phyloP scores from a whole-genome alignment of 2,329 filamentous ascomycete species.

The Fusarium temperatum region DNA sequence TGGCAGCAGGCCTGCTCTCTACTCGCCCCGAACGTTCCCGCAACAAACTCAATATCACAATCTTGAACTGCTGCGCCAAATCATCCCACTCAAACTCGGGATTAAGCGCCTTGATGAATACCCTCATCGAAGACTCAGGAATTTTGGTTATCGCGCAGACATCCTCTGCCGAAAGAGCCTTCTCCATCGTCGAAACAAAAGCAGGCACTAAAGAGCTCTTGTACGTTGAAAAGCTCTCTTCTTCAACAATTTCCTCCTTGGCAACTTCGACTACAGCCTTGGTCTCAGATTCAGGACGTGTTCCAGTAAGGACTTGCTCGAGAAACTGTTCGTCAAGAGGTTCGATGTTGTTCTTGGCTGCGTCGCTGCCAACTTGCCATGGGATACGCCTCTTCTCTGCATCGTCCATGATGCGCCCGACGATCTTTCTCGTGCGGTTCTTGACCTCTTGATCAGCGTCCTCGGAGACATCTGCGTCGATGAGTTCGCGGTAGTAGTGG shows the following conservation, averaged over 20 bases:
- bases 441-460: not conserved
- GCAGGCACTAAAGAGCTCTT: not conserved
- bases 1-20: not conserved
- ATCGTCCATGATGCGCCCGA: not conserved
- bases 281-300: rapidly evolving
- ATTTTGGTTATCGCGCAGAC: constrained; percentile 1
- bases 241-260: rapidly evolving
- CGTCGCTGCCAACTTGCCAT: constrained; percentile 10
- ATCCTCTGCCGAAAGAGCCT: not conserved
- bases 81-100: constrained; percentile 5
- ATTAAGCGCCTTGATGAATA: not conserved
- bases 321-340: constrained; percentile 7
- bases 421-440: not conserved
- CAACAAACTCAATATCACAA: constrained; percentile 1
- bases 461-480: not conserved
- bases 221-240: not conserved
- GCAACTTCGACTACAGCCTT: rapidly evolving
- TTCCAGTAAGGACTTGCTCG: not conserved
- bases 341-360: not conserved
- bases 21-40: not conserved
- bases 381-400: not conserved
- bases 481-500: not conserved
- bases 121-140: not conserved
- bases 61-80: not conserved
- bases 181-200: constrained; percentile 1